A percentile compares a stretch with the other conserved stretches of the same genome.
These are phyloP conservation scores for Suillus americanus DNA, from an alignment of 768 basidiomycete species.

Conservation along the genomic window DNA sequence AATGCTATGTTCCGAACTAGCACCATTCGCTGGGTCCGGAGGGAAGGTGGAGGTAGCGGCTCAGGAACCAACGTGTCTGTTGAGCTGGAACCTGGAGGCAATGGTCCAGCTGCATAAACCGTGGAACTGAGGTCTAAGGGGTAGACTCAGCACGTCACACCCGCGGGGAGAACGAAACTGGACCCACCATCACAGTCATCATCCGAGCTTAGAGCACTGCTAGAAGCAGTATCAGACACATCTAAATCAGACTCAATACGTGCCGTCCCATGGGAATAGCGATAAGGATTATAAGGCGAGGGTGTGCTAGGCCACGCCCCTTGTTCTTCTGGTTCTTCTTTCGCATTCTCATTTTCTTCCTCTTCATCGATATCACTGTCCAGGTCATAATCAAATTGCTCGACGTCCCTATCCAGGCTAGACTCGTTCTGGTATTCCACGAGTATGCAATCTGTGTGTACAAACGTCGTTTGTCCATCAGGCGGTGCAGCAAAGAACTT, in stretches of 20 bases:
- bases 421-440: background rate
- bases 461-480: background rate
- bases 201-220: background rate
- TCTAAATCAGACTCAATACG: background rate
- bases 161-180: background rate
- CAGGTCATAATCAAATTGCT: constrained; percentile 23
- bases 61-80: background rate
- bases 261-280: background rate
- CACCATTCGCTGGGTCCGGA: constrained; percentile 21
- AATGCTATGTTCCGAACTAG: constrained; percentile 29
- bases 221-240: background rate
- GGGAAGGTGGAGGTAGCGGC: constrained; percentile 20
- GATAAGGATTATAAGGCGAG: background rate
- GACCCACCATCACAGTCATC: background rate
- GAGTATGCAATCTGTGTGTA: background rate
- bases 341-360: constrained; percentile 13
- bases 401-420: background rate
- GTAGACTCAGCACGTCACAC: background rate
- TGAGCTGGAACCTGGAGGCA: background rate
- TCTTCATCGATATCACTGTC: constrained; percentile 31
- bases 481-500: constrained; percentile 45
- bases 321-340: background rate
- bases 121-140: background rate
- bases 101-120: background rate
- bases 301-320: background rate